phyloP scores from a whole-genome alignment of 208 protist genomes.

The Blechomonas ayalai region DNA sequence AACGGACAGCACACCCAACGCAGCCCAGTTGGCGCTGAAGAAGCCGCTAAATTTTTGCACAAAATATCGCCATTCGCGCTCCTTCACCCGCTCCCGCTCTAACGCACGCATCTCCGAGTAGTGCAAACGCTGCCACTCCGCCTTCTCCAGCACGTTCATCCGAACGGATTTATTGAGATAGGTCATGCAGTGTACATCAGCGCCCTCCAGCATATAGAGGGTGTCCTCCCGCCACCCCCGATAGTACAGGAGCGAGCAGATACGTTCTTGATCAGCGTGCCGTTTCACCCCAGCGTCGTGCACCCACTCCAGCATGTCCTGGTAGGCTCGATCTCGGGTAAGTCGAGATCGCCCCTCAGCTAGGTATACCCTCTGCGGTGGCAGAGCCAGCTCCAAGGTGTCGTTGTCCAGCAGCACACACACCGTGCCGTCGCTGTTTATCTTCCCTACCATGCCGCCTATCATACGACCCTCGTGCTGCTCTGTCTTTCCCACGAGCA shows the following conservation, averaged over 20 bases:
- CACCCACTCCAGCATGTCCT: constrained; percentile 46
- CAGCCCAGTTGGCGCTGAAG: constrained; percentile 54
- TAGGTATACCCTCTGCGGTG: constrained; percentile 44
- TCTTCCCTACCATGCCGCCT: constrained; percentile 61
- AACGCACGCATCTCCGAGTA: constrained; percentile 45
- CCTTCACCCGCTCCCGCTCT: constrained; percentile 55
- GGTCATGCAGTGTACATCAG: constrained; percentile 37
- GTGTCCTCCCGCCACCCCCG: constrained; percentile 51
- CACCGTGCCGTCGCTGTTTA: constrained; percentile 83
- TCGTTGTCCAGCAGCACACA: constrained; percentile 81
- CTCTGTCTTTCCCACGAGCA: constrained; percentile 26
- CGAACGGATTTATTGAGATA: constrained; percentile 48
- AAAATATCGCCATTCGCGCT: constrained; percentile 54
- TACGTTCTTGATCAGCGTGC: constrained; percentile 30
- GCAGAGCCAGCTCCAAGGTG: constrained; percentile 52
- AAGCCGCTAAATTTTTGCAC: constrained; percentile 69
- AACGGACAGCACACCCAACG: constrained; percentile 49
- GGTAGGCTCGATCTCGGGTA: constrained; percentile 17
- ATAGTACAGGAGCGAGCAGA: constrained; percentile 43
- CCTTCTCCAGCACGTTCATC: constrained; percentile 53
- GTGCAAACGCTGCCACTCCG: constrained; percentile 51
- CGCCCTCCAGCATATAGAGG: constrained; percentile 36
- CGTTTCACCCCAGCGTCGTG: constrained; percentile 39
- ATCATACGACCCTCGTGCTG: constrained; percentile 29
- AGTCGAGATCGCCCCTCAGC: constrained; percentile 66